Evolutionary conservation across 352 stramenopile species (phyloP), one percentile per base, ranked within the genome.

Genomic region (Phytophthora niederhauseri): DNA sequence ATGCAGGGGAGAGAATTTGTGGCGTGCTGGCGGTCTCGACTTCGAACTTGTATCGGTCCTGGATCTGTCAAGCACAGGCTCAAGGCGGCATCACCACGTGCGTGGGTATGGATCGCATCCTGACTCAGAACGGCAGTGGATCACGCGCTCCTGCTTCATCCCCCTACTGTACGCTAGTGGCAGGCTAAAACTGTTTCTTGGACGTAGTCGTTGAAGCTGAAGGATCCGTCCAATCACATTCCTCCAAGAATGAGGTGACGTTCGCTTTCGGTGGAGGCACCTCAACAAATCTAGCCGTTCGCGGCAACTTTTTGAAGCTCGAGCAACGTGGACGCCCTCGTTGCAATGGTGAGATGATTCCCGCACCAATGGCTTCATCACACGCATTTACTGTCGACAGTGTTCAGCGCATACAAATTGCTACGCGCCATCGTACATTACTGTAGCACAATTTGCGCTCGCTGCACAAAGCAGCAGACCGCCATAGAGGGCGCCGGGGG

Each of bases 271-370:
- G 61, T 63, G 61, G 12, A 57, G 22, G 34, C 54, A 55, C 19
- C 61, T 67, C 61, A 67, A 67, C 38, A 26, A 57, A 41, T 62
- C 12, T 26, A 45, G 19, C 4, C 15, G 36, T 43, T 43, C 12
- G 36, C 11, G 49, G 46, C 24, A 49, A 57, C 34, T 50, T 31
- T 12, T 68, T 68, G 53, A 68, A 68, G 43, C 20, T 15, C 38
- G 36, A 65, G 58, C 31, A 58, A 51, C 48, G 24, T 24, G 22
- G 11, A 36, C 38, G 31, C 7, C 20, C 14, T 49, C 36, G 15
- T 4, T n/a, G 36, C 12, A 45, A 15, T 45, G 36, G 36, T 6
- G 15, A 0, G 15, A 12, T 49, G n/a, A 26, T 24, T 49, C 3
- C 36, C 36, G 36, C 36, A 49, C 14, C 36, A 49, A 20, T 49